Evolutionary conservation across 805 yeast genomes (phyloP), one percentile per base, ranked within the genome.

Genomic region (Wickerhamomyces alni): DNA sequence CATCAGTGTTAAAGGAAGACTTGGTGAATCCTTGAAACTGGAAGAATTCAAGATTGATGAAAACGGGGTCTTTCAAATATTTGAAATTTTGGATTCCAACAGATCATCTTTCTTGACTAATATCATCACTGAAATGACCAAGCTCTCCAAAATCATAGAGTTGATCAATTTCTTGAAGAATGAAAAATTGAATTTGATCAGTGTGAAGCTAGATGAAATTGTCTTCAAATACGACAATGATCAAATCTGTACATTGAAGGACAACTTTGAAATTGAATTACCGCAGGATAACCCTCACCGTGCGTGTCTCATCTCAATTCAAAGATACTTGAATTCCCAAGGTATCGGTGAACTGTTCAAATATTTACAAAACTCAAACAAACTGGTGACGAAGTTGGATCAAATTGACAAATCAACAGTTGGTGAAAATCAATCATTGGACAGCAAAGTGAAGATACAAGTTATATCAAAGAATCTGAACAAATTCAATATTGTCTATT

Each of bases 1-100:
- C n/a, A 36, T 44, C n/a, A 51, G 47, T 24, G 47, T 64, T 21
- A 62, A 52, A 43, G 69, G 70, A 8, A 62, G 58, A 43, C 43
- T 63, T 38, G 46, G 46, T 12, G 39, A 36, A 17, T 30, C 38
- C 17, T 26, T 47, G n/a, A 27, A 39, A 28, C 30, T 46, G 25
- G 47, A 47, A 5, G 57, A 50, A 36, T 50, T 50, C 36, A 40
- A 21, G 11, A 44, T 50, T 33, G 50, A 38, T 35, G 41, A 46
- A 25, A 18, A 31, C 18, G 57, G 57, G 4, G 39, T 46, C 8
- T 49, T 47, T 40, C 50, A 49, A 35, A 46, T 51, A 15, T 43
- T 35, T 38, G 54, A 49, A 25, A 34, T 29, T 19, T 38, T 49
- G 16, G 46, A 49, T 6, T 42, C 46, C 30, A 50, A 44, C n/a